Conservation (phyloP, 768 basidiomycete genomes). For the Mrakia hoshinonis region DNA sequence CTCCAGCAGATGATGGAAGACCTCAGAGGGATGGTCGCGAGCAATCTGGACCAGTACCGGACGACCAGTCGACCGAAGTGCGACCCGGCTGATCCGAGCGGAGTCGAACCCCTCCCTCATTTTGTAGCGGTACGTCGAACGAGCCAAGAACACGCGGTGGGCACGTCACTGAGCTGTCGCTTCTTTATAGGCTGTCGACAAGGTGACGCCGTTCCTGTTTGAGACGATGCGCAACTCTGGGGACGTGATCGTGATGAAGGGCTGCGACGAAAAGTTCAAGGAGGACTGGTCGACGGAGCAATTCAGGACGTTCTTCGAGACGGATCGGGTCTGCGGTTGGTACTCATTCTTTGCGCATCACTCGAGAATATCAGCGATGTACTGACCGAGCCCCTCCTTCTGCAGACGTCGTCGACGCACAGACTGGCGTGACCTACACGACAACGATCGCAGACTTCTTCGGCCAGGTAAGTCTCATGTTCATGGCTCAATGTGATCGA, state of each 20-base stretch:
- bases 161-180: too few species aligned
- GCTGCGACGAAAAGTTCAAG: neutral
- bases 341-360: neutral
- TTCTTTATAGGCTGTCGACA: neutral
- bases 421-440: neutral
- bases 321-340: neutral
- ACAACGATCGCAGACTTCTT: neutral
- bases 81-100: too few species aligned
- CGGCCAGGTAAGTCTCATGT: neutral
- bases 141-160: too few species aligned
- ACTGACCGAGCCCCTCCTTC: too few species aligned
- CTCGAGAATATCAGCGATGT: too few species aligned
- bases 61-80: too few species aligned
- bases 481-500: neutral
- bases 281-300: neutral
- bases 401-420: neutral
- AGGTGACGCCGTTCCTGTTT: neutral
- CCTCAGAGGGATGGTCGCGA: too few species aligned
- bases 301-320: neutral
- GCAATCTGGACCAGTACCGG: too few species aligned
- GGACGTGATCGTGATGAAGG: neutral
- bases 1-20: neutral
- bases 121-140: too few species aligned
- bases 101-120: too few species aligned
- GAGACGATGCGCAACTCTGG: neutral